Percentiles rank a stretch among this genome's conserved stretches.
Conservation (phyloP, 164 flowering plant species). For the Tetrastigma voinierianum region DNA sequence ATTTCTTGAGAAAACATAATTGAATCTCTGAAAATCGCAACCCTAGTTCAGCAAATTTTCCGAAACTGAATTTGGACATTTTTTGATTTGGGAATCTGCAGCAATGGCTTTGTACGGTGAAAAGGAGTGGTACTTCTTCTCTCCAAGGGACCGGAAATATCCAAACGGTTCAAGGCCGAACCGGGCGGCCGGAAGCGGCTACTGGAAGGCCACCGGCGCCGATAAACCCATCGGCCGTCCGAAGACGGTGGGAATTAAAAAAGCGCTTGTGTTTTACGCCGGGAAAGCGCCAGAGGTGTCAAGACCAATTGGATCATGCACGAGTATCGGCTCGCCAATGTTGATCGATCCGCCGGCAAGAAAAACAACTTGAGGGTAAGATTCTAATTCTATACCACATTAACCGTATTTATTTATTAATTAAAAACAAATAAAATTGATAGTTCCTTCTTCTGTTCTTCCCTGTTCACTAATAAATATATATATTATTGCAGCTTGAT, state of each 20-base stretch:
- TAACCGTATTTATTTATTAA: no score
- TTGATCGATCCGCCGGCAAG: conserved; percentile 53
- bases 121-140: conserved; percentile 73
- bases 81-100: conserved; percentile 8
- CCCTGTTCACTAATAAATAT: neutral
- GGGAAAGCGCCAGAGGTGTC: conserved; percentile 57
- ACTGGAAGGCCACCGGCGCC: conserved; percentile 76
- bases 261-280: conserved; percentile 64
- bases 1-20: no score
- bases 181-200: conserved; percentile 61
- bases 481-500: conserved; percentile 57
- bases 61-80: neutral
- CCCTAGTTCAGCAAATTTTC: neutral
- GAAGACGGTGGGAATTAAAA: conserved; percentile 56
- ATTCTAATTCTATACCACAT: neutral
- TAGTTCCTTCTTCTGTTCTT: neutral
- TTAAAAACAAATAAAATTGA: neutral
- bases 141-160: conserved; percentile 64
- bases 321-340: conserved; percentile 65
- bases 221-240: conserved; percentile 70
- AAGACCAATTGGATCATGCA: conserved; percentile 85
- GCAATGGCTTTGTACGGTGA: conserved; percentile 61
- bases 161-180: conserved; percentile 74
- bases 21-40: no score
- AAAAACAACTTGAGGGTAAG: conserved; percentile 49